A percentile compares a stretch with the other conserved stretches of the same genome.
These are phyloP conservation scores for Talaromyces adpressus DNA, from an alignment of 495 filamentous ascomycete species.

Conservation along the genomic window DNA sequence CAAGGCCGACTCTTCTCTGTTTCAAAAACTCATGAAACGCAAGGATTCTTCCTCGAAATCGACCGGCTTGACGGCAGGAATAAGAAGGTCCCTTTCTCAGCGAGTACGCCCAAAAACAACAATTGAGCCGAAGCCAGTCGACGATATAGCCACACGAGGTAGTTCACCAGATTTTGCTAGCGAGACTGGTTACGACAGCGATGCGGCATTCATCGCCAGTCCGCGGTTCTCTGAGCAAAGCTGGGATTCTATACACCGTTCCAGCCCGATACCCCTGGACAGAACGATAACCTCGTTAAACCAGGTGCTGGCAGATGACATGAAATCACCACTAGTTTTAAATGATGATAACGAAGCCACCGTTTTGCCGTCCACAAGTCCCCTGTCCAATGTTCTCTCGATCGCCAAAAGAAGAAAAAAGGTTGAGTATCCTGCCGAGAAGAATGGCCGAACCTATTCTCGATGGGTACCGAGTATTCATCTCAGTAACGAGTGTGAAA, in stretches of 20 bases:
- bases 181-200: conserved; percentile 39
- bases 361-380: not conserved
- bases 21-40: not conserved
- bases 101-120: not conserved
- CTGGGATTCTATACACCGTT: not conserved
- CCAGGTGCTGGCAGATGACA: not conserved
- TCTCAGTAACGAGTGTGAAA: not conserved
- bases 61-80: not conserved
- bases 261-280: not conserved
- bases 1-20: not conserved
- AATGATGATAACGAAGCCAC: not conserved
- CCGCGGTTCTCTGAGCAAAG: conserved; percentile 16
- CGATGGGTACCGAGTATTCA: not conserved
- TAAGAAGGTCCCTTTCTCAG: not conserved
- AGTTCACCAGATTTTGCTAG: conserved; percentile 28
- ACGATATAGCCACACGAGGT: not conserved
- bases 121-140: not conserved
- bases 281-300: not conserved
- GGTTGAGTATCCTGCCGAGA: not conserved
- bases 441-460: not conserved
- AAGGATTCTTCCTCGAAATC: not conserved
- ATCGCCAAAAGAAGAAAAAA: conserved; percentile 7
- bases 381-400: not conserved
- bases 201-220: conserved; percentile 33
- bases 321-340: not conserved